Evolutionary conservation across 2,329 filamentous ascomycete genomes (phyloP).

Genomic region (Fusarium acutatum): DNA sequence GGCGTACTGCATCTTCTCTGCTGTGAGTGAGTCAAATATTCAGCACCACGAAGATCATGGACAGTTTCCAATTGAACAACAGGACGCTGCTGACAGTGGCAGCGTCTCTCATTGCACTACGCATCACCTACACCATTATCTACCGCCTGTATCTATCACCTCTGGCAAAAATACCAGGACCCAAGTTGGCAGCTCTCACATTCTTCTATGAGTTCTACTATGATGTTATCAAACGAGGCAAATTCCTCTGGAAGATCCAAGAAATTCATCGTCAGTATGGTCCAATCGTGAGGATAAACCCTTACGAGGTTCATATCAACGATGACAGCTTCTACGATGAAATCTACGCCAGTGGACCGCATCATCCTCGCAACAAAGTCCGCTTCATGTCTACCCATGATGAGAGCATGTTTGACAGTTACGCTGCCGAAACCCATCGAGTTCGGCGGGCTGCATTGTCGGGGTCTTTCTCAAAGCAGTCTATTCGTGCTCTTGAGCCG

Average conservation of each 20-base stretch:
- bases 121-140: neutral
- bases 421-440: neutral
- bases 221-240: neutral
- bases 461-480: neutral
- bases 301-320: neutral
- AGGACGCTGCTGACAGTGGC: neutral
- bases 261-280: neutral
- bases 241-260: neutral
- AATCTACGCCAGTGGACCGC: neutral
- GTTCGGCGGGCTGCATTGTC: neutral
- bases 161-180: neutral
- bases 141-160: neutral
- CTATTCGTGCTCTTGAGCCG: neutral
- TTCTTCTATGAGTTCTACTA: slow-evolving; percentile 3
- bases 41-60: neutral
- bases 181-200: neutral
- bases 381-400: slow-evolving; percentile 1
- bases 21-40: accelerated
- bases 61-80: neutral
- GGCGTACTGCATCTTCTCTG: no score
- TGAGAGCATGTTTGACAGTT: slow-evolving; percentile 2
- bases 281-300: neutral
- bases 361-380: neutral
- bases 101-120: neutral
- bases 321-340: neutral